Evolutionary conservation across 495 filamentous ascomycete genomes (phyloP), one percentile per base, ranked within the genome.

Genomic region (Hypomontagnella submonticulosa): DNA sequence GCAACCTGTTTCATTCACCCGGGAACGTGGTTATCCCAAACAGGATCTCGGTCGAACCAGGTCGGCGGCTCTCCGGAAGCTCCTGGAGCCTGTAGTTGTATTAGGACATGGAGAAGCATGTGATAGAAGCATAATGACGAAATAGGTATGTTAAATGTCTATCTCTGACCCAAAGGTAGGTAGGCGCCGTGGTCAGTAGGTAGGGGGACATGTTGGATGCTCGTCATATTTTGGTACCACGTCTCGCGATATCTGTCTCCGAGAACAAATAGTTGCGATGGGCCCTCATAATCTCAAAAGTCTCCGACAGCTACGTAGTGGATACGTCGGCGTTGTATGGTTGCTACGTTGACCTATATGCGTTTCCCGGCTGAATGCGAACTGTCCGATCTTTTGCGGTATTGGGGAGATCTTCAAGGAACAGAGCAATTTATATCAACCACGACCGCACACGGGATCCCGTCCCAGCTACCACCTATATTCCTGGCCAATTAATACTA

Each of bases 321-420:
- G 4, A 44, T 36, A 43, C 9, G 4, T 33, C 30, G 16, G 38
- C 37, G 65, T 63, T 37, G 59, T 30, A 68, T 27, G 5, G 40
- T 2, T 68, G 48, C 54, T 23, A 68, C 65, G 19, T 51, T 12
- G 49, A 46, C 30, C 15, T 41, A 16, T 54, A 49, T 48, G 8
- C 15, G 36, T 36, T 2, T 63, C 63, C 59, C 59, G 65, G 53
- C 65, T 68, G 54, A 68, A 68, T 63, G 53, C 34, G 32, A 49
- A 11, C 9, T 30, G 48, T 37, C 58, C 53, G 58, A 68, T 68
- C 65, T 44, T 50, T 68, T 68, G 54, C 65, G 58, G 18, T 11
- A 53, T 63, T 57, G 33, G 65, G 65, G 27, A 16, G 23, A 46
- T 48, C 34, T 27, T 27, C 42, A 54, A 40, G 54, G 53, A 37